These are phyloP conservation scores for Testicularia cyperi DNA, from an alignment of 1,284 basidiomycete species.

Conservation along the genomic window DNA sequence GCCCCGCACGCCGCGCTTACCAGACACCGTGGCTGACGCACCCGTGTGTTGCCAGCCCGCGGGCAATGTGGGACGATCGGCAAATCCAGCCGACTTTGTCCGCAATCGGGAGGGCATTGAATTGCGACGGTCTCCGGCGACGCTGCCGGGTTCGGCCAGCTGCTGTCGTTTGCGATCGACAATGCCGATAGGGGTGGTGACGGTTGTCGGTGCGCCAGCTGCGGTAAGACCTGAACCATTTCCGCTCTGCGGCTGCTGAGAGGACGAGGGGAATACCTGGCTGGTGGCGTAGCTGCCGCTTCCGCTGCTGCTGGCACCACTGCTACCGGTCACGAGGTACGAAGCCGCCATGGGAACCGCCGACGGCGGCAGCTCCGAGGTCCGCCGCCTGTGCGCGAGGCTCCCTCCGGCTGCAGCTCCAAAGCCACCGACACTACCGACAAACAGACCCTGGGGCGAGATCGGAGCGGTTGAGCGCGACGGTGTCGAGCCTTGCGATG, in stretches of 20 bases:
- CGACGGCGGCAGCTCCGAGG: conserved; percentile 28
- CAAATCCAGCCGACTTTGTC: conserved; percentile 71
- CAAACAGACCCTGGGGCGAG: conserved; percentile 66
- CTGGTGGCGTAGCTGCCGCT: conserved; percentile 2
- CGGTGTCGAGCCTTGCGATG: conserved; percentile 86
- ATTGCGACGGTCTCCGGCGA: conserved; percentile 68
- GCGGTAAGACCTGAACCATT: not conserved
- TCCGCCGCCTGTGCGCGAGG: conserved; percentile 28
- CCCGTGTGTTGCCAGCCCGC: conserved; percentile 21
- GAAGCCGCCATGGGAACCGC: conserved; percentile 2
- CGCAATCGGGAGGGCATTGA: conserved; percentile 84
- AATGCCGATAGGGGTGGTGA: conserved; percentile 14
- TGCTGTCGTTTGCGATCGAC: conserved; percentile 56
- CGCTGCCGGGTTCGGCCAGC: conserved; percentile 65
- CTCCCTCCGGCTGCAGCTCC: too few species aligned
- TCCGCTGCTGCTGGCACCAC: conserved; percentile 1
- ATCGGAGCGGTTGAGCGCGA: conserved; percentile 73
- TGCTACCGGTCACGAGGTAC: conserved; percentile 6
- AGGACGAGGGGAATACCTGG: conserved; percentile 18
- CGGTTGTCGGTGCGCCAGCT: not conserved
- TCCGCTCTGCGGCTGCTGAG: not conserved
- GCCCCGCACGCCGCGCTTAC: not conserved
- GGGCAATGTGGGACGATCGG: conserved; percentile 30
- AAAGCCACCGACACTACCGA: too few species aligned
- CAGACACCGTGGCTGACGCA: not conserved